A percentile compares a stretch with the other conserved stretches of the same genome.
phyloP scores from a whole-genome alignment of 768 basidiomycete genomes.

The Termitomyces sp. region DNA sequence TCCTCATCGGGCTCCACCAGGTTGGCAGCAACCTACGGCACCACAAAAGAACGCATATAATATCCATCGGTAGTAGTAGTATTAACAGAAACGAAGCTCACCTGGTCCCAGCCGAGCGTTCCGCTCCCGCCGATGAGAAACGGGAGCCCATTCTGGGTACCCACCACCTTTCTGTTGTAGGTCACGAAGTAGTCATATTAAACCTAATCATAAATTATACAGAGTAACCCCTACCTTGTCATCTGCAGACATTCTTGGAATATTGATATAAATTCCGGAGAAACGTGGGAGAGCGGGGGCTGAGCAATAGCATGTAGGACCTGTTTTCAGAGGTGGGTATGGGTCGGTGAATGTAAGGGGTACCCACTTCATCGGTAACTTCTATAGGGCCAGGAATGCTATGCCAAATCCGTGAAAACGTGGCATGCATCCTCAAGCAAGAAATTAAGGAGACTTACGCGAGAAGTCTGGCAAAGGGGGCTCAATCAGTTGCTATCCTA shows the following conservation, averaged over 20 bases:
- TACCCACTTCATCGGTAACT: constrained; percentile 26
- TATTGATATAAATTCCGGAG: constrained; percentile 73
- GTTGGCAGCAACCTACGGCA: constrained; percentile 67
- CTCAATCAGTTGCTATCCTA: not conserved
- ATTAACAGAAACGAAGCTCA: constrained; percentile 15
- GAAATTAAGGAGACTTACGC: constrained; percentile 9
- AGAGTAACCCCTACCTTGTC: constrained; percentile 42
- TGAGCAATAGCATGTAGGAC: constrained; percentile 83
- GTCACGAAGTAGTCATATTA: not conserved
- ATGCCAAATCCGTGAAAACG: not conserved
- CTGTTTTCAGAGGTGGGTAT: constrained; percentile 17
- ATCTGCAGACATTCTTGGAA: constrained; percentile 77
- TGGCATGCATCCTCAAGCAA: not conserved
- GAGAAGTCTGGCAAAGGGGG: constrained; percentile 9
- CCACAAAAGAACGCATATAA: not conserved
- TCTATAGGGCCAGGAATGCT: constrained; percentile 51
- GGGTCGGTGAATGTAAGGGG: not conserved
- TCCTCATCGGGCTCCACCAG: constrained; percentile 68
- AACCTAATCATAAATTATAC: not conserved
- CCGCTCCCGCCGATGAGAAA: constrained; percentile 87
- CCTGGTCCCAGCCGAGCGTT: constrained; percentile 89
- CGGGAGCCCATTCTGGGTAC: constrained; percentile 61
- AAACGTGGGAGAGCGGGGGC: constrained; percentile 74
- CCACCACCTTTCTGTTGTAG: constrained; percentile 52
- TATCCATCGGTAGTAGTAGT: not conserved